Evolutionary conservation across 139 green algal genomes (phyloP).

Genomic region (Coelastrella sp.): DNA sequence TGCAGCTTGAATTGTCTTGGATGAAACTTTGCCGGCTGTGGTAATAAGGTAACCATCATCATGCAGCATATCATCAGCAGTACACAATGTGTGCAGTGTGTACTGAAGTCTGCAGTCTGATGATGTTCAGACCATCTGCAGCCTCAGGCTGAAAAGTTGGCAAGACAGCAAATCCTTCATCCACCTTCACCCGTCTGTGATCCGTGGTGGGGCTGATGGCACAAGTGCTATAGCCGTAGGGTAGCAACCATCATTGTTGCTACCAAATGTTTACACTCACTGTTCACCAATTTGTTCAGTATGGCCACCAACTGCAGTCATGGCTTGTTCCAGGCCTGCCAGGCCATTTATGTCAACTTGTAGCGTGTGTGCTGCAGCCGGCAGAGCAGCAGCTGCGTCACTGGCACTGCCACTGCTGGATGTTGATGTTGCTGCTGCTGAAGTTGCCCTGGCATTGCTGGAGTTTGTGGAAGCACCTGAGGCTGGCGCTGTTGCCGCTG

Average conservation of each 20-base stretch:
- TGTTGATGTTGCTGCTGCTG: not conserved
- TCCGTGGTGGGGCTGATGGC: not conserved
- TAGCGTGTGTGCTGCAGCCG: not conserved
- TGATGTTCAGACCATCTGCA: not conserved
- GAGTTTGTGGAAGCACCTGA: not conserved
- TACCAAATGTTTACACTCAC: not conserved
- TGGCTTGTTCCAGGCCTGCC: slow-evolving; percentile 9
- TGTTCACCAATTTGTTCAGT: not conserved
- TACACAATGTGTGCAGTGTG: too few relatives aligned
- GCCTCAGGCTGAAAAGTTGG: too few relatives aligned
- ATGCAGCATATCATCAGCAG: too few relatives aligned
- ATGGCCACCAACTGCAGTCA: slow-evolving; percentile 6
- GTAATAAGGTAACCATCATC: too few relatives aligned
- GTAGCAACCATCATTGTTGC: too few relatives aligned
- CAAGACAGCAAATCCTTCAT: not conserved
- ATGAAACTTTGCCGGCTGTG: not conserved
- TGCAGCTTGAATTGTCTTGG: not conserved
- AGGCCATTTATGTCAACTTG: not conserved
- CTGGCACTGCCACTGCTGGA: not conserved
- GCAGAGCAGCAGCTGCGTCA: not conserved
- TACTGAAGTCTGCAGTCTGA: too few relatives aligned
- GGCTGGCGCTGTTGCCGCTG: not conserved
- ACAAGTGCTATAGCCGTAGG: not conserved
- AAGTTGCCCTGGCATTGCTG: not conserved
- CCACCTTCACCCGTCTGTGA: too few relatives aligned